Percentiles rank a stretch among this genome's conserved stretches.
phyloP scores from a whole-genome alignment of 2,329 filamentous ascomycete genomes.

The Hysterium pulicare region DNA sequence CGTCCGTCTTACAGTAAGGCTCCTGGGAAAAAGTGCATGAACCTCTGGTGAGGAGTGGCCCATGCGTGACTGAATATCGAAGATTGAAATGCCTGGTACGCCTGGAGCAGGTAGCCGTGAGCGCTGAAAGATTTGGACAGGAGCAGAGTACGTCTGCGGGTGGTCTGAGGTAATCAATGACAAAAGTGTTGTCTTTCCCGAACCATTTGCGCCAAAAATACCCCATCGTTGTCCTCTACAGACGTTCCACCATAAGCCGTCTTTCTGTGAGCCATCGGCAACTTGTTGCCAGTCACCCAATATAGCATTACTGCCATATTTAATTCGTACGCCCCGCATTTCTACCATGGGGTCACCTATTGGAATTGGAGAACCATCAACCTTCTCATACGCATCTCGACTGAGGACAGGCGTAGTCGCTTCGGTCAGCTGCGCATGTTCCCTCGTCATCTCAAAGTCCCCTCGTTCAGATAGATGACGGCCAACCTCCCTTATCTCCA shows the following conservation, averaged over 20 bases:
- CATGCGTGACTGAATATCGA: slow-evolving; percentile 85
- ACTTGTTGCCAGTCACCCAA: slow-evolving; percentile 76
- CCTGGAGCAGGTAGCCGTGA: slow-evolving; percentile 73
- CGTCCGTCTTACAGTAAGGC: slow-evolving; percentile 67
- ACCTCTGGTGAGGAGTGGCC: slow-evolving; percentile 94
- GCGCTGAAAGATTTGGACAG: slow-evolving; percentile 80
- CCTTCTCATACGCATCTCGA: slow-evolving; percentile 28
- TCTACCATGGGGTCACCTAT: slow-evolving; percentile 72
- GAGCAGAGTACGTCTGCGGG: slow-evolving; percentile 86
- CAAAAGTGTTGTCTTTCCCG: slow-evolving; percentile 91
- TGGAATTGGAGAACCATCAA: slow-evolving; percentile 13
- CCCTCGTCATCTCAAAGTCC: slow-evolving; percentile 19
- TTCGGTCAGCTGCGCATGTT: slow-evolving; percentile 6
- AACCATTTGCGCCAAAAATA: slow-evolving; percentile 89
- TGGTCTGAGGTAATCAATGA: slow-evolving; percentile 94
- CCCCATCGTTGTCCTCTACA: slow-evolving; percentile 83
- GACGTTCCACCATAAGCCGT: slow-evolving; percentile 79
- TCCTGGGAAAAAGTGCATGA: slow-evolving; percentile 84
- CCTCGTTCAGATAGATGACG: slow-evolving; percentile 25
- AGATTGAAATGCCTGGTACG: slow-evolving; percentile 75
- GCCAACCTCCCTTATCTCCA: slow-evolving; percentile 26
- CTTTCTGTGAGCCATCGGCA: slow-evolving; percentile 46
- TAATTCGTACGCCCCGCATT: slow-evolving; percentile 79
- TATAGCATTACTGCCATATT: slow-evolving; percentile 72
- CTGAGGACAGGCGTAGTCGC: slow-evolving; percentile 14